phyloP scores from a whole-genome alignment of 148 eudicot genomes.

The Silene conica region DNA sequence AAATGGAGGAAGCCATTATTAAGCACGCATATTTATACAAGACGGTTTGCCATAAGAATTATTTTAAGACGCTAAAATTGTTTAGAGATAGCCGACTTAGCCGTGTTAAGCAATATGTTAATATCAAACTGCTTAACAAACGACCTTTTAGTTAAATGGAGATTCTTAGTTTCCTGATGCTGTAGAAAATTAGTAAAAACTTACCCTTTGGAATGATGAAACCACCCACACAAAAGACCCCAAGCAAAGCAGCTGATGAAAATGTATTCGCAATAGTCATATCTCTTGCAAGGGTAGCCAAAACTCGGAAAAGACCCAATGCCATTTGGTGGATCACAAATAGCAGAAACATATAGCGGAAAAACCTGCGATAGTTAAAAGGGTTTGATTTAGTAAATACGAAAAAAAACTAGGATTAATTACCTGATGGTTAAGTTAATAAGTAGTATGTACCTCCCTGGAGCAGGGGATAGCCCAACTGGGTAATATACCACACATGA shows the following conservation, averaged over 20 bases:
- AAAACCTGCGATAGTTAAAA: conserved; percentile 48
- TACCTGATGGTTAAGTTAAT: neutral
- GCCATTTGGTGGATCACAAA: conserved; percentile 85
- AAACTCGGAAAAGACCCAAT: conserved; percentile 67
- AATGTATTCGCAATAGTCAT: conserved; percentile 73
- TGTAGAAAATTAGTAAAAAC: neutral
- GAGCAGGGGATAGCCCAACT: conserved; percentile 64
- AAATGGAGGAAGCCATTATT: conserved; percentile 15
- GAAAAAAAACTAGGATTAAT: neutral
- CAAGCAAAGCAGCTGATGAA: conserved; percentile 54
- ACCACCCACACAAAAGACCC: conserved; percentile 67
- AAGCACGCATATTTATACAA: neutral
- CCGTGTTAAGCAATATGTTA: neutral
- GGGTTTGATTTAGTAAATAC: neutral
- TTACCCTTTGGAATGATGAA: conserved; percentile 59
- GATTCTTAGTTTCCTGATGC: neutral
- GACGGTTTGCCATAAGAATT: neutral
- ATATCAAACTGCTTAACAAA: neutral
- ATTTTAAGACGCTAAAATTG: too few relatives aligned
- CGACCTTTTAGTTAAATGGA: neutral
- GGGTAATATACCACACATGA: conserved; percentile 55
- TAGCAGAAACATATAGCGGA: conserved; percentile 55
- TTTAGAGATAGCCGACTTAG: too few relatives aligned
- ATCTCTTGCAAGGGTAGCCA: conserved; percentile 70
- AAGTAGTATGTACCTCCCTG: conserved; percentile 50